These are phyloP conservation scores for Suillus americanus DNA, from an alignment of 768 basidiomycete genomes.

Conservation along the genomic window DNA sequence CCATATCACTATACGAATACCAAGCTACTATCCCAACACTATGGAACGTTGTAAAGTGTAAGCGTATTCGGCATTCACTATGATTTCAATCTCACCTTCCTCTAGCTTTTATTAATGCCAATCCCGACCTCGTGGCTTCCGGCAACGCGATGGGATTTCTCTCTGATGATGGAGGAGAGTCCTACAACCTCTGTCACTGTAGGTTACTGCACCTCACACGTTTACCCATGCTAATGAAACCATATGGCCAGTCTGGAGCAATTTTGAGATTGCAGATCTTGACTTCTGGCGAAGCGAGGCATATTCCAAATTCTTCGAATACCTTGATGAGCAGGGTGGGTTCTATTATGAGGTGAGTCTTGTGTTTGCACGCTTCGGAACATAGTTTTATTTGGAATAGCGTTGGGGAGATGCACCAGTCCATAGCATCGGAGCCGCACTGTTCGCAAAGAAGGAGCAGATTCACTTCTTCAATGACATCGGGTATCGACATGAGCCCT, in stretches of 20 bases:
- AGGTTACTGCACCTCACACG: slow-evolving; percentile 26
- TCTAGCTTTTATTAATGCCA: slow-evolving; percentile 64
- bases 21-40: slow-evolving; percentile 77
- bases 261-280: slow-evolving; percentile 87
- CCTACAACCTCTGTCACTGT: slow-evolving; percentile 82
- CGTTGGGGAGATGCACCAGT: slow-evolving; percentile 89
- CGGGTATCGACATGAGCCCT: slow-evolving; percentile 79
- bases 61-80: slow-evolving; percentile 6
- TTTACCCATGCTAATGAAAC: not conserved
- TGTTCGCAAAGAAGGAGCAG: slow-evolving; percentile 73
- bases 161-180: slow-evolving; percentile 65
- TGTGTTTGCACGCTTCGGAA: not conserved
- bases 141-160: slow-evolving; percentile 75
- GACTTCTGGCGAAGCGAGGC: slow-evolving; percentile 86
- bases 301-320: slow-evolving; percentile 81
- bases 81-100: not conserved
- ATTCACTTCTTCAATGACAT: slow-evolving; percentile 85
- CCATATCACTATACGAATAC: slow-evolving; percentile 77
- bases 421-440: slow-evolving; percentile 78
- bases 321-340: slow-evolving; percentile 78
- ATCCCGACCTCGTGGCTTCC: slow-evolving; percentile 60
- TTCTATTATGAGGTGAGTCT: slow-evolving; percentile 86
- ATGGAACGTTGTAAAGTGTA: slow-evolving; percentile 75
- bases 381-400: slow-evolving; percentile 28
- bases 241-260: slow-evolving; percentile 55